Percentiles rank a stretch among this genome's conserved stretches.
These are phyloP conservation scores for Kodamaea nitidulidarum DNA, from an alignment of 805 yeast species.

Conservation along the genomic window DNA sequence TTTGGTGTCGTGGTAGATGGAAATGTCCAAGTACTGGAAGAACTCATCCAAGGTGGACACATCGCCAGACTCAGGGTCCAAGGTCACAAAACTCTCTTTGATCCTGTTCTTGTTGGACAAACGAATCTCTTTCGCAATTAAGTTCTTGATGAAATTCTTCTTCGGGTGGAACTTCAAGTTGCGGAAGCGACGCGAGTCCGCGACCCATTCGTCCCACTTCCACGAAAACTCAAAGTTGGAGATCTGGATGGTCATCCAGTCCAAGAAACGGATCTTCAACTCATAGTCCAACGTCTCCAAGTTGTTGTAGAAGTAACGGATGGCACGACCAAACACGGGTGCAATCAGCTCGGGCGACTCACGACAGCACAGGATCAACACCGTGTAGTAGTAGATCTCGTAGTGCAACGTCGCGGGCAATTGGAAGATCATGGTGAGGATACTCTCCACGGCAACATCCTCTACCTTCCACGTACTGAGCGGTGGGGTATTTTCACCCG, in stretches of 20 bases:
- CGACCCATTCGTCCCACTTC: conserved; percentile 96
- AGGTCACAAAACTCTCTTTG: conserved; percentile 54
- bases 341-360: conserved; percentile 74
- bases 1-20: conserved; percentile 26
- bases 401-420: conserved; percentile 66
- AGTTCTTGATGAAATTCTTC: conserved; percentile 66
- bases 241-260: conserved; percentile 91
- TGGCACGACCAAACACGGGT: conserved; percentile 90
- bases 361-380: conserved; percentile 81
- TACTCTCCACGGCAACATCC: conserved; percentile 80
- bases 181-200: conserved; percentile 46
- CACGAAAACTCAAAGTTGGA: conserved; percentile 93
- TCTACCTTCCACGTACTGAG: conserved; percentile 86
- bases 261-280: conserved; percentile 64
- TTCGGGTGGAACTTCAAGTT: conserved; percentile 64
- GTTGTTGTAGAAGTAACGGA: conserved; percentile 73
- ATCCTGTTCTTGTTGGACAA: conserved; percentile 73
- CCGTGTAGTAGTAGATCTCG: conserved; percentile 75
- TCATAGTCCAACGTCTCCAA: conserved; percentile 71
- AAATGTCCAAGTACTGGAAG: conserved; percentile 35
- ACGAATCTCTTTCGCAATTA: conserved; percentile 79
- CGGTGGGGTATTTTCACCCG: conserved; percentile 38
- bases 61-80: conserved; percentile 23
- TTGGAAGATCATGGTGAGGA: conserved; percentile 71
- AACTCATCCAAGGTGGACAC: conserved; percentile 36